Percentiles rank a stretch among this genome's conserved stretches.
Conservation (phyloP, 2,329 filamentous ascomycete species). For the Talaromyces sp. region DNA sequence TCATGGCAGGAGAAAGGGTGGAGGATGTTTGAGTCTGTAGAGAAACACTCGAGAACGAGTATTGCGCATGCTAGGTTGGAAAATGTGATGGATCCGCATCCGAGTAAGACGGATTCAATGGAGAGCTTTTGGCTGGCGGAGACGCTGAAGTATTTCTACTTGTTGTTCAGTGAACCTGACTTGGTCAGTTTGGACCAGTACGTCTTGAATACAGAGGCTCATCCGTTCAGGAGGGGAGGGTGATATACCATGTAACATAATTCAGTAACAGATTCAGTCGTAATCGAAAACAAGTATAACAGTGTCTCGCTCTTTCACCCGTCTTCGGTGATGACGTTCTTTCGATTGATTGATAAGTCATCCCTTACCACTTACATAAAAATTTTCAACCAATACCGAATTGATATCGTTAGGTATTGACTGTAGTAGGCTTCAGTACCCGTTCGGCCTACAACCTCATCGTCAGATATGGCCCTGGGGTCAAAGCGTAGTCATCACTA, state of each 20-base stretch:
- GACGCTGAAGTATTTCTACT: slow-evolving; percentile 88
- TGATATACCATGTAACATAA: not conserved
- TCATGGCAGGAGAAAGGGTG: slow-evolving; percentile 78
- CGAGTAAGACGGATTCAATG: slow-evolving; percentile 61
- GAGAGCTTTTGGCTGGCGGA: slow-evolving; percentile 90
- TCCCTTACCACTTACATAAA: not conserved
- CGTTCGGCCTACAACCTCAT: not conserved
- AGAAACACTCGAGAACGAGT: slow-evolving; percentile 62
- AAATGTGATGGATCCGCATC: slow-evolving; percentile 21
- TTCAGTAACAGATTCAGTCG: not conserved
- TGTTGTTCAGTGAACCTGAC: slow-evolving; percentile 69
- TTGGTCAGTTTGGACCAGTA: slow-evolving; percentile 65
- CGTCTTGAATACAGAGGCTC: slow-evolving; percentile 60
- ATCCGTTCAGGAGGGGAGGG: slow-evolving; percentile 42
- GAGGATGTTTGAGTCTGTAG: slow-evolving; percentile 75
- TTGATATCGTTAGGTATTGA: not conserved
- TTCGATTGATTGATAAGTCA: not conserved
- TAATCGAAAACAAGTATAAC: not conserved
- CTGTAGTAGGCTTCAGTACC: not conserved
- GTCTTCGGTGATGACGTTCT: not conserved
- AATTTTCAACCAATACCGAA: not conserved
- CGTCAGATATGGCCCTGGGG: not conserved
- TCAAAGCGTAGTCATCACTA: not conserved
- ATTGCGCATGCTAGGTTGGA: slow-evolving; percentile 60
- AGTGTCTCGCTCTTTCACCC: not conserved